A percentile compares a stretch with the other conserved stretches of the same genome.
Conservation (phyloP, 371 early-diverging fungal species). For the Phascolomyces articulosus region DNA sequence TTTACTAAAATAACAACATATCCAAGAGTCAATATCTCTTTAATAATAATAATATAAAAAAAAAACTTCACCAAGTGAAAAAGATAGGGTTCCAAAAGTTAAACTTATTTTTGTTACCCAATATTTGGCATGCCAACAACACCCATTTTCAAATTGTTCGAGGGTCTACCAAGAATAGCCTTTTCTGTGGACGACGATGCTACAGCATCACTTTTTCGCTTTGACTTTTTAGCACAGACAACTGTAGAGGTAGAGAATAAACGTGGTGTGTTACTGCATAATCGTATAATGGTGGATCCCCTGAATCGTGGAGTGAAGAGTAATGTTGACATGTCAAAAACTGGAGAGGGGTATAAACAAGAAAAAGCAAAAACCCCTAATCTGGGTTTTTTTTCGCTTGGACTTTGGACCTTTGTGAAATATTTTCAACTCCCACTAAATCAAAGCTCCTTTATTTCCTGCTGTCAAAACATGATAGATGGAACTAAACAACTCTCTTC, state of each 20-base stretch:
- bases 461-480: too few relatives aligned
- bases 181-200: slow-evolving; percentile 62
- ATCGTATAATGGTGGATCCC: background rate
- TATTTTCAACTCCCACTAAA: too few relatives aligned
- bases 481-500: too few relatives aligned
- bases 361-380: too few relatives aligned
- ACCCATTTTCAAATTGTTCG: slow-evolving; percentile 92
- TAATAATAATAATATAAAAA: too few relatives aligned
- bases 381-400: too few relatives aligned
- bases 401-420: too few relatives aligned
- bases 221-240: slow-evolving; percentile 19
- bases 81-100: too few relatives aligned
- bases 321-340: slow-evolving; percentile 1
- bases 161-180: slow-evolving; percentile 63
- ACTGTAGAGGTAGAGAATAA: slow-evolving; percentile 10
- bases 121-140: slow-evolving; percentile 98
- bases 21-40: too few relatives aligned
- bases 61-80: too few relatives aligned
- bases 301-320: background rate
- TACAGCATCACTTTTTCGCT: slow-evolving; percentile 50
- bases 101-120: slow-evolving; percentile 47
- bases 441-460: too few relatives aligned
- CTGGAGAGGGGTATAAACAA: too few relatives aligned
- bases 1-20: slow-evolving; percentile 59
- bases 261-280: background rate